Percentiles rank a stretch among this genome's conserved stretches.
phyloP scores from a whole-genome alignment of 495 filamentous ascomycete genomes.

The Penicillium macrosclerotiorum region DNA sequence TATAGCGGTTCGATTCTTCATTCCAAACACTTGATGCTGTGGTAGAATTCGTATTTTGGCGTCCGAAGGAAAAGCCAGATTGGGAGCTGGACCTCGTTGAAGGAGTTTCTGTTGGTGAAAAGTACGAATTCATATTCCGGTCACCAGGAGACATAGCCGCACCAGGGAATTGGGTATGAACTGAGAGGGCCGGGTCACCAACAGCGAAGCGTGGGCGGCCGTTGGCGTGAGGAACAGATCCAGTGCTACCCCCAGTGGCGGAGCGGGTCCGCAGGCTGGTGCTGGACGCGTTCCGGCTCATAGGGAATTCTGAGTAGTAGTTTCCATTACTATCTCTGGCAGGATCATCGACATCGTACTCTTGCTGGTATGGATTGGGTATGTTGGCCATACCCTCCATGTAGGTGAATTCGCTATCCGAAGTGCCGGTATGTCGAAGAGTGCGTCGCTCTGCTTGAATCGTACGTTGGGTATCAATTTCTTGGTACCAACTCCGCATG shows the following conservation, averaged over 20 bases:
- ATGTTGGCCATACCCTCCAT: slow-evolving; percentile 63
- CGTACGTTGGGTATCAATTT: slow-evolving; percentile 49
- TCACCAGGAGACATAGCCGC: slow-evolving; percentile 51
- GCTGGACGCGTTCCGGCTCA: slow-evolving; percentile 77
- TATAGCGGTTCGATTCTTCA: slow-evolving; percentile 76
- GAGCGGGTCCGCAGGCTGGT: slow-evolving; percentile 78
- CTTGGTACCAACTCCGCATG: slow-evolving; percentile 85
- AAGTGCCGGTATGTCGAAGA: slow-evolving; percentile 55
- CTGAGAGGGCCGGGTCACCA: slow-evolving; percentile 59
- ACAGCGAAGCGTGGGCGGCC: slow-evolving; percentile 66
- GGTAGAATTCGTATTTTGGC: slow-evolving; percentile 53
- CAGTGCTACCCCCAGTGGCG: slow-evolving; percentile 68
- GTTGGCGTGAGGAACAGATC: slow-evolving; percentile 40
- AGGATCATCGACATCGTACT: slow-evolving; percentile 79
- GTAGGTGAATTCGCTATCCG: slow-evolving; percentile 76
- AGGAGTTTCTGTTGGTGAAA: slow-evolving; percentile 87
- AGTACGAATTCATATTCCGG: slow-evolving; percentile 71
- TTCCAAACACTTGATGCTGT: slow-evolving; percentile 57
- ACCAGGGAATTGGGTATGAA: slow-evolving; percentile 67
- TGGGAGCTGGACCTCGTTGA: slow-evolving; percentile 82
- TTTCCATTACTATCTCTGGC: slow-evolving; percentile 40
- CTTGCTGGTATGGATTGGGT: slow-evolving; percentile 75
- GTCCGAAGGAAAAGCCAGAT: slow-evolving; percentile 72
- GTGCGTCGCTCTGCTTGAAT: slow-evolving; percentile 46
- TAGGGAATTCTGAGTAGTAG: slow-evolving; percentile 50